Evolutionary conservation across 2,329 filamentous ascomycete genomes (phyloP), one percentile per base, ranked within the genome.

Genomic region (Thelonectria blattea): DNA sequence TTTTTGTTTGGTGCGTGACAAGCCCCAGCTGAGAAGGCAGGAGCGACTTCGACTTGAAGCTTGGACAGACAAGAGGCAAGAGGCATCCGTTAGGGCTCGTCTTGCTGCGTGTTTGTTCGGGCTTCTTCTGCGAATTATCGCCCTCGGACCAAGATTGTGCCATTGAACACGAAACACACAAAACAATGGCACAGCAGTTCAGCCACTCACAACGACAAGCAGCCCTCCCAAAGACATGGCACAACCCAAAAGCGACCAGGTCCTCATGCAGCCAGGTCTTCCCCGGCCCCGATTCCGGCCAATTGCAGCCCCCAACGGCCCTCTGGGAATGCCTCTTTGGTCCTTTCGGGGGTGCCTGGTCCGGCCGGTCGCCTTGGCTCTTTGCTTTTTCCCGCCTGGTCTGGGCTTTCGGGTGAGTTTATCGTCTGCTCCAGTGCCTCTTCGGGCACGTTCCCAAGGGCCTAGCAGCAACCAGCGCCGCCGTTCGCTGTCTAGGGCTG

Each of bases 331-430:
- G 27, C 27, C 18, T 11, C 51, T 66, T 63, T 68, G 58, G 65
- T 15, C 34, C 17, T 27, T 37, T 48, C 56, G 54, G 54, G 61
- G 64, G 66, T 58, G 66, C 56, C 55, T 59, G 60, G 49, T 53
- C 47, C 52, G 56, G 68, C 65, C 65, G 55, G 43, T 58, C 47
- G 54, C 59, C 61, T 65, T 61, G 65, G 49, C 65, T 65, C 52
- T n/a, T 68, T 68, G 59, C 68, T 70, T 70, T 67, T 58, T 70
- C 65, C 68, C 65, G 64, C 47, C 56, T 68, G 65, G 68, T 54
- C 61, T 68, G 50, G 63, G 65, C 67, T 63, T 66, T 64, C 51
- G 58, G 64, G 55, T 69, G 61, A 53, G 68, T 65, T 67, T 65
- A 63, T 61, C 61, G 43, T 43, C 57, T 69, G 55, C 47, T 65